Evolutionary conservation across 495 filamentous ascomycete species (phyloP), one percentile per base, ranked within the genome.

Genomic region (Xylaria bambusicola): DNA sequence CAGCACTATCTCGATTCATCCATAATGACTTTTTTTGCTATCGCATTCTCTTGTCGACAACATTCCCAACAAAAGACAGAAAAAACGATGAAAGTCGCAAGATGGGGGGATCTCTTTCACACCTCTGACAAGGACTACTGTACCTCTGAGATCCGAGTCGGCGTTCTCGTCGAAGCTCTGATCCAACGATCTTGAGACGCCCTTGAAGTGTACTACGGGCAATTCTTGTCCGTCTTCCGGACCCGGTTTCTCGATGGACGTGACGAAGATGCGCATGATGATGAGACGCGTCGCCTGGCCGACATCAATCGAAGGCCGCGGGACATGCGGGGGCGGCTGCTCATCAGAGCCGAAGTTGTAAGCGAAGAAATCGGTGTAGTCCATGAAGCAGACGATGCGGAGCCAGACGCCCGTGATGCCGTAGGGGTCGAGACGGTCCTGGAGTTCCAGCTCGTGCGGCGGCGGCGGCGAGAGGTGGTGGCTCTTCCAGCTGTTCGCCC

Each of bases 211-310:
- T 29, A 85, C 82, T 9, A 86, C 72, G 0, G 86, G 86, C 23
- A 82, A 66, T 3, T 64, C 73, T 51, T 80, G 74, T 17, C 77
- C 76, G 51, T 86, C 82, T 23, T 76, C 73, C 18, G 70, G 69
- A 2, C 75, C 80, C 3, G 86, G 75, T 1, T 73, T 61, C 52
- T 82, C 81, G 47, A 87, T 76, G 23, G 73, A 62, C 0, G 75
- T 81, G 20, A 84, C 80, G 21, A 74, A 66, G 10, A 88, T 65
- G 64, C 81, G 80, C 82, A 88, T 85, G 24, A 79, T 69, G 56
- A 89, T 86, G n/a, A 88, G 75, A 13, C 85, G 77, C 27, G 81
- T 82, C 7, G 85, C 86, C 73, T 86, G 81, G 57, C 80, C 80
- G 6, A 69, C 76, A 47, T 81, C 66, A 29, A 88, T 71, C 0